These are phyloP conservation scores for Capsicum rhomboideum DNA, from an alignment of 257 asterid genomes.

Conservation along the genomic window DNA sequence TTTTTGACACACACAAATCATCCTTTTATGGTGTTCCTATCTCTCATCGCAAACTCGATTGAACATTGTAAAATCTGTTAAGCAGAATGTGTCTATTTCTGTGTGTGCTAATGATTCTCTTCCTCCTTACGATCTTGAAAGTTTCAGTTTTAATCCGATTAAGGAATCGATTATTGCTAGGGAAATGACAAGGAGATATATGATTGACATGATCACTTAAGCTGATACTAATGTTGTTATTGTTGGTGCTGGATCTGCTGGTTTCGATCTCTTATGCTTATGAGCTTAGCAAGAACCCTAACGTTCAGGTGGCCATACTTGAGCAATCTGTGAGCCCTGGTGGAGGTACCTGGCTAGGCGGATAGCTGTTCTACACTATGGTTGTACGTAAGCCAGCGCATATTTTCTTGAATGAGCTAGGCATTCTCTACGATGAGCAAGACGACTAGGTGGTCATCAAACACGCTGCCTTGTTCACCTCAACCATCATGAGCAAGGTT, in stretches of 20 bases:
- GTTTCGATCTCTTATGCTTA: slow-evolving; percentile 85
- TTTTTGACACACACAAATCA: no score
- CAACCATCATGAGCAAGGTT: no score
- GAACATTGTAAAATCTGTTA: no score
- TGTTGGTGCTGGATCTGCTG: slow-evolving; percentile 89
- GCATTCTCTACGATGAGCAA: slow-evolving; percentile 61
- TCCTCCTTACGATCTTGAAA: slow-evolving; percentile 35
- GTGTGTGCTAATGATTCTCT: slow-evolving; percentile 40
- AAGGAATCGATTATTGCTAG: slow-evolving; percentile 72
- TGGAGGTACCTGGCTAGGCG: slow-evolving; percentile 93
- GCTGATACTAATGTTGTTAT: slow-evolving; percentile 81
- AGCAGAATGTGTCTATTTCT: slow-evolving; percentile 25
- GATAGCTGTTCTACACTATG: slow-evolving; percentile 88
- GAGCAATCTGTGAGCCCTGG: slow-evolving; percentile 94
- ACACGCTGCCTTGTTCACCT: slow-evolving; percentile 88
- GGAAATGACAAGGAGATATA: slow-evolving; percentile 81
- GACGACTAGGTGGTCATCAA: slow-evolving; percentile 84
- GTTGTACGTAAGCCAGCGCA: slow-evolving; percentile 82
- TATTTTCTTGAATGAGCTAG: slow-evolving; percentile 72
- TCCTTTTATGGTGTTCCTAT: no score
- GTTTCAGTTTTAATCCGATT: slow-evolving; percentile 57
- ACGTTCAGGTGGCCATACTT: slow-evolving; percentile 54
- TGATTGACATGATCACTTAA: slow-evolving; percentile 80
- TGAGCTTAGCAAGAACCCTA: slow-evolving; percentile 71
- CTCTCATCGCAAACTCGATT: no score